Conservation (phyloP, 257 asterid species). For the Solanum commersonii region DNA sequence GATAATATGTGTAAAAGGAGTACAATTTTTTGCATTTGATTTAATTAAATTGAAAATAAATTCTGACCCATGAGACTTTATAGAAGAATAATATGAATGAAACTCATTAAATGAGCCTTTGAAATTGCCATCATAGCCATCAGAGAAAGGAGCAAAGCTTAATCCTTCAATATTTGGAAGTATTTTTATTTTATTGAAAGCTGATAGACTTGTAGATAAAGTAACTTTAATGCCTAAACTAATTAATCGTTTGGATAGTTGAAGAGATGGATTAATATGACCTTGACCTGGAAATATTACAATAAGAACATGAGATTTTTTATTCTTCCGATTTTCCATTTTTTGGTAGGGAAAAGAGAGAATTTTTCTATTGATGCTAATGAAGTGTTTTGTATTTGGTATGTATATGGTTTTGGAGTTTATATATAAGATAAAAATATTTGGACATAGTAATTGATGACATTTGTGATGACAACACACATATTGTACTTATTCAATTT, state of each 20-base stretch:
- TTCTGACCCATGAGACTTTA: neutral
- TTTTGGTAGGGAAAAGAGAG: neutral
- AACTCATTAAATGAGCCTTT: neutral
- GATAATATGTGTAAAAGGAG: neutral
- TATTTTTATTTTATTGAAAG: neutral
- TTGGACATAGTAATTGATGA: neutral
- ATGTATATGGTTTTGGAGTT: neutral
- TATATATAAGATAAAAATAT: neutral
- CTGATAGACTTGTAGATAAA: neutral
- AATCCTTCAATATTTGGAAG: neutral
- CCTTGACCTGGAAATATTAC: slow-evolving; percentile 20
- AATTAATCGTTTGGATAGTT: neutral
- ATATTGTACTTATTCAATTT: neutral
- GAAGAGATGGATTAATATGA: slow-evolving; percentile 16
- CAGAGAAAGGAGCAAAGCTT: slow-evolving; percentile 1
- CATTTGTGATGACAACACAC: neutral
- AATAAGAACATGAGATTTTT: neutral
- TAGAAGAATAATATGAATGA: neutral
- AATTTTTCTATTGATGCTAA: neutral
- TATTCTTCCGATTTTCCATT: neutral
- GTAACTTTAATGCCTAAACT: slow-evolving; percentile 2
- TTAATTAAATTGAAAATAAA: neutral
- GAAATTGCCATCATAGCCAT: neutral
- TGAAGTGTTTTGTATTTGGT: neutral
- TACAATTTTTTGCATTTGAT: neutral